These are phyloP conservation scores for Phytomonas sp. DNA, from an alignment of 208 protist genomes.

Conservation along the genomic window DNA sequence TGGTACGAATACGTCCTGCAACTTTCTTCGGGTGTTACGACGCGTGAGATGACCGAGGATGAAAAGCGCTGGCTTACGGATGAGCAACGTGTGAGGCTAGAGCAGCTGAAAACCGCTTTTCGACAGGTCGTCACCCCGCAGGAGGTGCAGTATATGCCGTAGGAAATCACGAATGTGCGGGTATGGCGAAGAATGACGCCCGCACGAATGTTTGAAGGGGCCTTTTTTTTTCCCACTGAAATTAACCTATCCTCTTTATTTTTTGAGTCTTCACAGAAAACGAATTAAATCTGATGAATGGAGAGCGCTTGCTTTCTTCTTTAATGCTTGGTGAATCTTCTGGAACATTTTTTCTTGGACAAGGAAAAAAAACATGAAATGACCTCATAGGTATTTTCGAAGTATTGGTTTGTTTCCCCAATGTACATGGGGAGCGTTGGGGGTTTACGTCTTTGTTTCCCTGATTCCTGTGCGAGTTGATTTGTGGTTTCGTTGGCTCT, in stretches of 20 bases:
- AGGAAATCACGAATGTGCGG: not conserved
- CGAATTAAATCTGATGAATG: not conserved
- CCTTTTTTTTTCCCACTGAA: not conserved
- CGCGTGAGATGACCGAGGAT: constrained; percentile 59
- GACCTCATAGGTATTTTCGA: not conserved
- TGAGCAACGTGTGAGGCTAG: constrained; percentile 71
- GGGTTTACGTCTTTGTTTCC: too few relatives aligned
- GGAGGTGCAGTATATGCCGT: constrained; percentile 32
- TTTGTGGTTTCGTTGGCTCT: constrained; percentile 4
- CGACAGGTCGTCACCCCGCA: constrained; percentile 19
- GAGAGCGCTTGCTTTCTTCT: not conserved
- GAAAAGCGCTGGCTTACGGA: constrained; percentile 59
- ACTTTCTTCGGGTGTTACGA: constrained; percentile 60
- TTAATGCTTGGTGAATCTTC: not conserved
- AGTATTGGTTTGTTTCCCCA: not conserved
- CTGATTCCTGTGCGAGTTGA: not conserved
- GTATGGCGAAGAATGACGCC: not conserved
- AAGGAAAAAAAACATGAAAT: constrained; percentile 1
- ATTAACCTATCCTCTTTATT: constrained; percentile 1
- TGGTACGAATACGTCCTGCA: constrained; percentile 86
- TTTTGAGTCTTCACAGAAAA: not conserved
- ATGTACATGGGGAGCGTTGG: not conserved
- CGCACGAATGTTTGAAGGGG: not conserved
- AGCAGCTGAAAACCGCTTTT: constrained; percentile 46
- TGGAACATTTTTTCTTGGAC: constrained; percentile 1